phyloP scores from a whole-genome alignment of 2,329 filamentous ascomycete species.

The Neocatenulostroma microsporum region DNA sequence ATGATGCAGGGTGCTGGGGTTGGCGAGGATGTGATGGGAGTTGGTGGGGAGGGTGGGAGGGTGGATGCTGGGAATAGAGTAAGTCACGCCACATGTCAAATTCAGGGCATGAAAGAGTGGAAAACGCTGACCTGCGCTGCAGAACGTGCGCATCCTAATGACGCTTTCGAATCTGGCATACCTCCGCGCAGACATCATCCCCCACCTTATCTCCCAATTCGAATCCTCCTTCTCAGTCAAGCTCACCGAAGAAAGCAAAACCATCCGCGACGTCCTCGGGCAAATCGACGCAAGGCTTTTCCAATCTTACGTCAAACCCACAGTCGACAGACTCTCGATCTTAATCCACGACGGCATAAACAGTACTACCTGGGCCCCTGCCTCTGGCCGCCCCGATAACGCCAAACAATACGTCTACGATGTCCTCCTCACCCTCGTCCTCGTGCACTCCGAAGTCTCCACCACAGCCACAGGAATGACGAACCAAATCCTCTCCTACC shows the following conservation, averaged over 20 bases:
- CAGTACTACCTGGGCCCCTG: slow-evolving; percentile 62
- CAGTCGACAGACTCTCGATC: slow-evolving; percentile 57
- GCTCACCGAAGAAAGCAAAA: slow-evolving; percentile 86
- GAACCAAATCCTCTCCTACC: slow-evolving; percentile 70
- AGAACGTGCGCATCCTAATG: slow-evolving; percentile 70
- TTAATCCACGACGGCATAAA: slow-evolving; percentile 68
- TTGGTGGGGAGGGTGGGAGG: slow-evolving; percentile 34
- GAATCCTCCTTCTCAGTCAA: slow-evolving; percentile 92
- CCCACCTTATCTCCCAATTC: slow-evolving; percentile 82
- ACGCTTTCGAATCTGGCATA: slow-evolving; percentile 87
- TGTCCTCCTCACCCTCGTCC: slow-evolving; percentile 72
- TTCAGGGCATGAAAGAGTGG: no score
- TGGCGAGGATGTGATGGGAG: slow-evolving; percentile 23
- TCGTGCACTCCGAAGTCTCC: slow-evolving; percentile 35
- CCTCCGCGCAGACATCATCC: slow-evolving; percentile 73
- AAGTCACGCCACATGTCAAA: slow-evolving; percentile 24
- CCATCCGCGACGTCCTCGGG: slow-evolving; percentile 78
- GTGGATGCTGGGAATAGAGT: slow-evolving; percentile 49
- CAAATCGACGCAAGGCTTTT: slow-evolving; percentile 91
- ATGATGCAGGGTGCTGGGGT: slow-evolving; percentile 43
- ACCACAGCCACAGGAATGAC: slow-evolving; percentile 62
- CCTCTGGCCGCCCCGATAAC: slow-evolving; percentile 54
- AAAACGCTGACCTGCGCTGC: slow-evolving; percentile 2
- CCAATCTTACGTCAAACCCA: slow-evolving; percentile 79
- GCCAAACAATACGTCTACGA: slow-evolving; percentile 87